A percentile compares a stretch with the other conserved stretches of the same genome.
These are phyloP conservation scores for Emergomyces pasteurianus DNA, from an alignment of 2,329 filamentous ascomycete genomes.

Conservation along the genomic window DNA sequence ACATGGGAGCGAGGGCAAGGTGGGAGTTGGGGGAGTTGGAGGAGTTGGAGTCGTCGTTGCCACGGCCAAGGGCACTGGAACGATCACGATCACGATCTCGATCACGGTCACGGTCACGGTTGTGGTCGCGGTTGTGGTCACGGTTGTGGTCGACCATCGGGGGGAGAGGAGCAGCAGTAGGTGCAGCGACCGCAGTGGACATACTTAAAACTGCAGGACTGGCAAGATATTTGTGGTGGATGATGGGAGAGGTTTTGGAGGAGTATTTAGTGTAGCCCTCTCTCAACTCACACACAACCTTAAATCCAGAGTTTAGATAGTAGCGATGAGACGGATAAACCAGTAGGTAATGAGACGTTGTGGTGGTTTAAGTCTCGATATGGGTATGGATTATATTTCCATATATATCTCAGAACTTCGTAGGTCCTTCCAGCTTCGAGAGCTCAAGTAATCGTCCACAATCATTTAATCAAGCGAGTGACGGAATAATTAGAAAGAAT, in stretches of 20 bases:
- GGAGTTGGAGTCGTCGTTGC: neutral
- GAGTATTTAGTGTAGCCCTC: neutral
- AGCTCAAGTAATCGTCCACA: too few species aligned
- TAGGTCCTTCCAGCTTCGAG: too few species aligned
- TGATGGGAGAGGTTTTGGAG: neutral
- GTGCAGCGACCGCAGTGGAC: constrained; percentile 39
- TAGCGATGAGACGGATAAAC: too few species aligned
- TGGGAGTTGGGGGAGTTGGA: constrained; percentile 16
- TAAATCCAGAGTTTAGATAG: too few species aligned
- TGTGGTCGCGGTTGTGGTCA: too few species aligned
- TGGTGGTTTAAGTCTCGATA: too few species aligned
- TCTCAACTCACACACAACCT: neutral
- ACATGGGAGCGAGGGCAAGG: constrained; percentile 29
- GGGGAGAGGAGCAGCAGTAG: constrained; percentile 31
- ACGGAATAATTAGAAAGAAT: too few species aligned
- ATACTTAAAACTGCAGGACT: constrained; percentile 18
- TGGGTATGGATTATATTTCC: too few species aligned
- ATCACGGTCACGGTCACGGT: constrained; percentile 6
- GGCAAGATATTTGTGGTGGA: neutral
- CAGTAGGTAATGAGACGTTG: too few species aligned
- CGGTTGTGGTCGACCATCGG: constrained; percentile 33
- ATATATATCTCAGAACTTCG: too few species aligned
- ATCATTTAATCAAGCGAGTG: neutral
- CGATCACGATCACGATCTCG: neutral
- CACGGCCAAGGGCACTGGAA: neutral